Base-by-base conservation (phyloP, 2,329 filamentous ascomycete species). In the Exophiala sideris region DNA sequence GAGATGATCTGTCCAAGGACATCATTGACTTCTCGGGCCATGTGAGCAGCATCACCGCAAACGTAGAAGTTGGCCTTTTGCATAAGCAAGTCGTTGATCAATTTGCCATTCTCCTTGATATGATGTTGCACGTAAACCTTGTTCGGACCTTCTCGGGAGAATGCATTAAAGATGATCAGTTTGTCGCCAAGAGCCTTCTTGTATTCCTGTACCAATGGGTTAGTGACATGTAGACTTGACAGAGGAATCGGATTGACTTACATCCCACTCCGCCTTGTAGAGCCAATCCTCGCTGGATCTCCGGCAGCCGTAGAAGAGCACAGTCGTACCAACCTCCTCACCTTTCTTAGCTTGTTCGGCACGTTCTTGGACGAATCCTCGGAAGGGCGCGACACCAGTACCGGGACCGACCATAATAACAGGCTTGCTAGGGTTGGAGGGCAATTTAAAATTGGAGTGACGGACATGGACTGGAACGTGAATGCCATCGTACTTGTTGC, bases 371-470 rank as follows among this genome's bases (percentile, higher is more conserved):
- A 99, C 81, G 70, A 99, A 99, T 5, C 82, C 94, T 63, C 94
- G 86, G 84, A 99, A 96, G 14, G 94, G 94, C 21, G 94, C 94
- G 51, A 96, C 91, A 78, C 94, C 94, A 49, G 94, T 97, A 68
- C 94, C 94, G 10, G 94, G 94, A 20, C 94, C 94, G 64, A 97
- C 84, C 85, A 96, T 91, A 71, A 99, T 95, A 65, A 99, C 79
- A 29, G 94, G 94, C 75, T 95, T 95, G 45, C 87, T 84, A 3
- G 94, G 91, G 66, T 99, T 91, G 12, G 94, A 96, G 7, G 94
- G 94, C 29, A 99, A 83, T 78, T 97, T 97, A 83, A 99, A 99
- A 78, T 97, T 99, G 61, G 94, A 97, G 76, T 96, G 92, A 61
- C 94, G 89, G 56, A 99, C 85, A 69, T 99, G 94, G 11, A 99